These are phyloP conservation scores for Sistotremastrum niveocremeum DNA, from an alignment of 768 basidiomycete genomes.

Conservation along the genomic window DNA sequence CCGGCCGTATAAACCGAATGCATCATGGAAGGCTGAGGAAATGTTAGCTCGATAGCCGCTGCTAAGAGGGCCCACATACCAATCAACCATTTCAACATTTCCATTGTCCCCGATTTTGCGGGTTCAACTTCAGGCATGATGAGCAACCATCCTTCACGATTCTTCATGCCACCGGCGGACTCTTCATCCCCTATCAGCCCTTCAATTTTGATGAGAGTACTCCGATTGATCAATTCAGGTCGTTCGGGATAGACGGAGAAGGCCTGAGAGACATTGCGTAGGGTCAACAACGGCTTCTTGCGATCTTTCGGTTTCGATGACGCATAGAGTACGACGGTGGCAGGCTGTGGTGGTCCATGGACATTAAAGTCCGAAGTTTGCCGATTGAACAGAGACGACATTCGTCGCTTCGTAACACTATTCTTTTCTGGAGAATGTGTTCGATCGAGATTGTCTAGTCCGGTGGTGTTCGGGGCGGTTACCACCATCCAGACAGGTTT, in stretches of 20 bases:
- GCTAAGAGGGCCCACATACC: slow-evolving; percentile 33
- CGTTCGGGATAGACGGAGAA: slow-evolving; percentile 95
- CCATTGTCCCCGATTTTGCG: slow-evolving; percentile 47
- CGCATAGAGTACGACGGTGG: slow-evolving; percentile 39
- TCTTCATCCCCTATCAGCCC: slow-evolving; percentile 70
- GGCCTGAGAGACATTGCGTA: slow-evolving; percentile 63
- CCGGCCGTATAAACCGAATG: slow-evolving; percentile 80
- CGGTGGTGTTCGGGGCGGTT: slow-evolving; percentile 28
- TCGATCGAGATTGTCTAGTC: slow-evolving; percentile 7
- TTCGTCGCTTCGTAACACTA: slow-evolving; percentile 42
- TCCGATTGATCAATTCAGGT: slow-evolving; percentile 79
- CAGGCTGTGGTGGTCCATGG: not conserved
- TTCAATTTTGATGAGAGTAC: slow-evolving; percentile 87
- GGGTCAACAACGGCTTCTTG: slow-evolving; percentile 57
- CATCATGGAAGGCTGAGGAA: slow-evolving; percentile 61
- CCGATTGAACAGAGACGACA: slow-evolving; percentile 51
- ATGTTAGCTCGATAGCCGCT: slow-evolving; percentile 5
- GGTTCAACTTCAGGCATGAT: slow-evolving; percentile 80
- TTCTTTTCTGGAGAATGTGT: slow-evolving; percentile 9
- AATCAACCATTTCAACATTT: slow-evolving; percentile 86
- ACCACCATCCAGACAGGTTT: slow-evolving; percentile 81
- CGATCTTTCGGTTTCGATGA: slow-evolving; percentile 61
- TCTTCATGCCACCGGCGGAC: slow-evolving; percentile 50
- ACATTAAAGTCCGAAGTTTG: slow-evolving; percentile 20
- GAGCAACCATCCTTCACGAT: slow-evolving; percentile 73